Evolutionary conservation across 805 yeast species (phyloP), one percentile per base, ranked within the genome.

Genomic region (Saturnispora serradocipensis): DNA sequence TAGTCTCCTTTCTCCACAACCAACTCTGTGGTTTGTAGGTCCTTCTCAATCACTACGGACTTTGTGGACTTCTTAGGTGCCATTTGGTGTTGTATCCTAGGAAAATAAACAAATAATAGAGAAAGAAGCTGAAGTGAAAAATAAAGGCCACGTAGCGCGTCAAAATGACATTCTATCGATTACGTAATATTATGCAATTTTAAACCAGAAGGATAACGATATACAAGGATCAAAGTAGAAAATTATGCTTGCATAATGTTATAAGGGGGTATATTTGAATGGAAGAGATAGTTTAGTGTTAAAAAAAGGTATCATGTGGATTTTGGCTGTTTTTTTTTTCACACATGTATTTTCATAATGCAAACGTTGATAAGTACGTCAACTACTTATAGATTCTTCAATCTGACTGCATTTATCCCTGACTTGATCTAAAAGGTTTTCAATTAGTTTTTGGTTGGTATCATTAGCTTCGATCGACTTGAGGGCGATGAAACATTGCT

Each of bases 401-500:
- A 43, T 35, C 24, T 43, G 45, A n/a, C 42, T 9, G 36, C 64
- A 61, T 36, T 49, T 58, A 38, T 67, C 66, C 36, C 59, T 57
- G n/a, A 59, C 53, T 42, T 59, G 64, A 25, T 59, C 57, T 59
- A 77, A 65, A 51, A 80, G 62, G 48, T 74, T 77, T 45, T 82
- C 85, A n/a, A 84, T 69, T n/a, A 75, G 70, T 40, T 68, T 69
- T 58, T 83, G 89, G 52, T 76, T 74, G 22, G 75, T 75, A 58
- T 81, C 84, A 7, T 67, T 70, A 0, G 82, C 73, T 44, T 75
- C 76, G 3, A 81, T 72, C 1, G 80, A 71, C 20, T 75, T 72
- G 30, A 85, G 61, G 28, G 80, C 69, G 7, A 84, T 80, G 56
- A 83, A 75, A 58, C 91, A 84, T 59, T 82, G 87, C 10, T 81